Base-by-base conservation (phyloP, 768 basidiomycete species). In the Pisolithus sp. region DNA sequence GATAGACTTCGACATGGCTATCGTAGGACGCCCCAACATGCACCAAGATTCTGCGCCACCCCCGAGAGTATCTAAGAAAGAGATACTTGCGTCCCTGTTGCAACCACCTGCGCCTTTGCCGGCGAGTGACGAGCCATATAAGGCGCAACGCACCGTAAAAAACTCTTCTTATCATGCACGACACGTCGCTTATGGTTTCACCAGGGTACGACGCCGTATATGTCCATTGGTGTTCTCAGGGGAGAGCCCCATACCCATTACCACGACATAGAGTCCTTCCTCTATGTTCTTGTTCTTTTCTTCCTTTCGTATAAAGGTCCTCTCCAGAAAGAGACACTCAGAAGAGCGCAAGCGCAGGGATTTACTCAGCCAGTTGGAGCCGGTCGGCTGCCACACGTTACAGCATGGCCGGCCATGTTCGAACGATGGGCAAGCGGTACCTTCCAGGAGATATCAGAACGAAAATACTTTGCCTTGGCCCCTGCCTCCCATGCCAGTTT, bases 211-310 rank as follows among this genome's bases (percentile, higher is more conserved):
- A 50, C 49, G 9, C 53, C 53, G 17, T 60, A 58, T 3, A 59
- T 55, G 23, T 59, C 59, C 1, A 48, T 37, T 23, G 53, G 42
- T 9, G 53, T 57, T 1, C 53, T 57, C 2, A 15, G 12, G 13
- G 52, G 50, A 10, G 9, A 15, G 1, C 40, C 4, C 17, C 57
- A 55, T 31, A 53, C 57, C 0, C 51, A 49, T 2, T 53, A 44
- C 2, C 53, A 60, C 39, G 55, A 61, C 6, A 40, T 59, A 10
- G 58, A 57, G 7, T 59, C 58, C 5, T 55, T 61, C 18, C 47
- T 59, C 23, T 60, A 59, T 8, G 55, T 59, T 3, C 39, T 57
- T 2, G 31, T 56, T 7, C 20, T 59, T 7, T 57, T 57, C 50
- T 55, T 57, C 44, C 55, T 57, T 20, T 54, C 53, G 0, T 54